Conservation (phyloP, 495 filamentous ascomycete species). For the Hypoxylon perforatum region DNA sequence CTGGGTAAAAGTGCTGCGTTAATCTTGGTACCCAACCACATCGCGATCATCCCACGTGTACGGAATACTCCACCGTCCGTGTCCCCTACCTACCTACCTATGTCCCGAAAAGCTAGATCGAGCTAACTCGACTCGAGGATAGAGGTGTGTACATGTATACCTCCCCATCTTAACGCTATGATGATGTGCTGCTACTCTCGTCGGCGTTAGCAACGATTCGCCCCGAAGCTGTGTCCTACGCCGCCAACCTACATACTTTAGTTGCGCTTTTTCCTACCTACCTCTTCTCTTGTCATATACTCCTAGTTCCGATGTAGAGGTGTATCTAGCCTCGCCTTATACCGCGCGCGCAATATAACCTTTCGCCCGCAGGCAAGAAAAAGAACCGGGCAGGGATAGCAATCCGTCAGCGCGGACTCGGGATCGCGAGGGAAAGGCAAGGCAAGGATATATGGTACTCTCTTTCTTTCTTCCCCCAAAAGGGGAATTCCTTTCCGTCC, state of each 20-base stretch:
- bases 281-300: no score
- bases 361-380: not conserved
- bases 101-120: slow-evolving; percentile 20
- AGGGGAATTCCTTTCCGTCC: slow-evolving; percentile 3
- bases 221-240: no score
- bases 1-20: slow-evolving; percentile 2
- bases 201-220: not conserved
- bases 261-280: no score
- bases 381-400: slow-evolving; percentile 22
- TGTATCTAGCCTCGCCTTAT: no score
- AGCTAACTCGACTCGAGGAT: slow-evolving; percentile 14
- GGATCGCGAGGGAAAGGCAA: slow-evolving; percentile 1
- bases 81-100: no score
- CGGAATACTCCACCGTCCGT: slow-evolving; percentile 8
- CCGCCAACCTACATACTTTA: no score
- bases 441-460: not conserved
- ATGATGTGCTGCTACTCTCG: not conserved
- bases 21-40: slow-evolving; percentile 31
- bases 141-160: not conserved
- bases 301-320: no score
- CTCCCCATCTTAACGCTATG: not conserved
- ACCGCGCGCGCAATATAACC: not conserved
- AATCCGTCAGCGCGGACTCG: slow-evolving; percentile 34
- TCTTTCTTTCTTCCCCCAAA: no score
- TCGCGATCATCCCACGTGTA: slow-evolving; percentile 30